These are phyloP conservation scores for Trichoderma breve DNA, from an alignment of 2,329 filamentous ascomycete species.

Conservation along the genomic window DNA sequence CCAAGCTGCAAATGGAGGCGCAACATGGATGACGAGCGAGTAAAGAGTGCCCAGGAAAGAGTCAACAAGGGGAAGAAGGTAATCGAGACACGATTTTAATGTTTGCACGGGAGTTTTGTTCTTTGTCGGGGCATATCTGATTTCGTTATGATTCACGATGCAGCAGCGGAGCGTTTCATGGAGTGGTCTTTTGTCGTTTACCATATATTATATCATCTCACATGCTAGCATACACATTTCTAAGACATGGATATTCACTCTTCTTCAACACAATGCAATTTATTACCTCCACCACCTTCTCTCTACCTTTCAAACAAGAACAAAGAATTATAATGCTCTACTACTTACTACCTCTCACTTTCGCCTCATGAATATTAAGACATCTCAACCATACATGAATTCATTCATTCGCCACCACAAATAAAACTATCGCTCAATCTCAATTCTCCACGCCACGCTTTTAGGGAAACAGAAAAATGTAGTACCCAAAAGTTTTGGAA, in stretches of 20 bases:
- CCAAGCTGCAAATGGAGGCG: conserved; percentile 76
- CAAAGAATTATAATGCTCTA: neutral
- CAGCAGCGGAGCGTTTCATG: neutral
- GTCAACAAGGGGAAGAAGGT: conserved; percentile 24
- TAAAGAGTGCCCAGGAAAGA: conserved; percentile 29
- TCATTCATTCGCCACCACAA: neutral
- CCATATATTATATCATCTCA: neutral
- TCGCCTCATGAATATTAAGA: conserved; percentile 10
- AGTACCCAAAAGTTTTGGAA: conserved; percentile 9
- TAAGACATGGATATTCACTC: neutral
- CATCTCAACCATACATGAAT: neutral
- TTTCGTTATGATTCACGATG: neutral
- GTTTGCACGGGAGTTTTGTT: neutral
- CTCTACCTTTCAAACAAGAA: neutral
- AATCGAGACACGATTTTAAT: conserved; percentile 5
- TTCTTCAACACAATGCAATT: neutral
- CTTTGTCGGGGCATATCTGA: neutral
- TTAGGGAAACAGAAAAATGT: conserved; percentile 5
- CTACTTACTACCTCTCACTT: neutral
- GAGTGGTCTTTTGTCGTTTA: neutral
- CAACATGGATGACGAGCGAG: conserved; percentile 60
- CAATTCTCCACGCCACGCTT: conserved; percentile 17
- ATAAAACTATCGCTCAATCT: conserved; percentile 11
- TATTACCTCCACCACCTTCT: neutral
- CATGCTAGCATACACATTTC: neutral